A percentile compares a stretch with the other conserved stretches of the same genome.
Evolutionary conservation across 2,329 filamentous ascomycete genomes (phyloP).

Genomic region (Colletotrichum truncatum): DNA sequence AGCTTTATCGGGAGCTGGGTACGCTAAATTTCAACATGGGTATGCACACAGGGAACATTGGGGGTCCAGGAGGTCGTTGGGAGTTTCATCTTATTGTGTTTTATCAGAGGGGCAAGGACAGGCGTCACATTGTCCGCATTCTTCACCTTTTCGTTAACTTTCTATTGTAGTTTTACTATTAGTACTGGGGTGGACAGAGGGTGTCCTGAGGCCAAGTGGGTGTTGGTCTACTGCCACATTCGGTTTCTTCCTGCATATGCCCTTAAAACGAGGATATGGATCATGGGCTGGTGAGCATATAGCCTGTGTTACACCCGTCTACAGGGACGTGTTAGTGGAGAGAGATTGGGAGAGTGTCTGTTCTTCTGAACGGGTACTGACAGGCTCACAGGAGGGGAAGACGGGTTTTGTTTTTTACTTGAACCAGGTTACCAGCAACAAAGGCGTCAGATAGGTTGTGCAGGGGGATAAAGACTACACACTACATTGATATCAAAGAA

Average conservation of each 20-base stretch:
- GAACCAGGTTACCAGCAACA: conserved; percentile 21
- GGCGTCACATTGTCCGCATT: background rate
- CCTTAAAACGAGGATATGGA: background rate
- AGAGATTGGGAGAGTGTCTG: background rate
- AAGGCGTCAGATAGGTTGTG: conserved; percentile 14
- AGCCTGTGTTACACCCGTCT: too few species aligned
- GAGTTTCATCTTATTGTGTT: conserved; percentile 15
- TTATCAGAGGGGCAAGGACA: background rate
- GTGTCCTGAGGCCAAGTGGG: background rate
- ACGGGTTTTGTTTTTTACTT: background rate
- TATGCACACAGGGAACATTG: conserved; percentile 1
- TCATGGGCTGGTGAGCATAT: background rate
- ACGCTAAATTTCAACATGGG: conserved; percentile 1
- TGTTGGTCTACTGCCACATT: background rate
- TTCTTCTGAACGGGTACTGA: conserved; percentile 1
- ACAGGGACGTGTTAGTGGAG: background rate
- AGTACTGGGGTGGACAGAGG: background rate
- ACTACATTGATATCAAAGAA: conserved; percentile 24
- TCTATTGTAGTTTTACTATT: conserved; percentile 23
- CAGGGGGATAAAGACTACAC: conserved; percentile 8
- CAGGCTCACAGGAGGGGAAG: background rate
- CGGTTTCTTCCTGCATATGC: background rate
- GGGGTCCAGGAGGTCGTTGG: conserved; percentile 14
- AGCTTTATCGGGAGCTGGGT: background rate
- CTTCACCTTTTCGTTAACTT: conserved; percentile 22